Conservation (phyloP, 176 grass and related monocot genomes). For the Cymbopogon citratus region DNA sequence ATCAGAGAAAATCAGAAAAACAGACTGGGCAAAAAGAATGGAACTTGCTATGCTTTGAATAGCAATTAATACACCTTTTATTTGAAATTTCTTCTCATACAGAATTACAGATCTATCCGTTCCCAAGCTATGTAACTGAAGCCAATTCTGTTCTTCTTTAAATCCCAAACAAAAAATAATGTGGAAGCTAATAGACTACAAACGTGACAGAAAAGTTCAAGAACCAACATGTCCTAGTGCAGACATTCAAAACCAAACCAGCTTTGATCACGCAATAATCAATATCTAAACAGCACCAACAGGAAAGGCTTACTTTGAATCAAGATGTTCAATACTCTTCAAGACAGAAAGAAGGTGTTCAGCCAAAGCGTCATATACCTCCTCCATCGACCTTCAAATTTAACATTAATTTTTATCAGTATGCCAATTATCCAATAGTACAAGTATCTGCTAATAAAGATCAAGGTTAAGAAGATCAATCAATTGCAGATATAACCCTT, state of each 20-base stretch:
- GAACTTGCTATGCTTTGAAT: not conserved
- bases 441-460: not conserved
- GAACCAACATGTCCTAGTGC: not conserved
- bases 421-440: slow-evolving; percentile 2
- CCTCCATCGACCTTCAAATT: slow-evolving; percentile 69
- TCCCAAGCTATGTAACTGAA: not conserved
- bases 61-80: not conserved
- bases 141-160: not conserved
- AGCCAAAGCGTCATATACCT: slow-evolving; percentile 75
- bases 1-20: not conserved
- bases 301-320: slow-evolving; percentile 64
- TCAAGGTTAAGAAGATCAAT: slow-evolving; percentile 13
- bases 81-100: not conserved
- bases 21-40: not conserved
- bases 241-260: not conserved
- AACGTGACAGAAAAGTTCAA: not conserved
- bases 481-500: not conserved
- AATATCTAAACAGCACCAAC: not conserved
- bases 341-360: slow-evolving; percentile 62
- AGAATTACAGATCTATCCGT: not conserved
- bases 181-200: not conserved
- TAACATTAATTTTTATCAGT: slow-evolving; percentile 6
- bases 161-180: not conserved
- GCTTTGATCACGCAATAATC: not conserved
- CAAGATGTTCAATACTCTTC: slow-evolving; percentile 36